Evolutionary conservation across 2,329 filamentous ascomycete species (phyloP).

Genomic region (Aspergillus pseudoviridinutans): DNA sequence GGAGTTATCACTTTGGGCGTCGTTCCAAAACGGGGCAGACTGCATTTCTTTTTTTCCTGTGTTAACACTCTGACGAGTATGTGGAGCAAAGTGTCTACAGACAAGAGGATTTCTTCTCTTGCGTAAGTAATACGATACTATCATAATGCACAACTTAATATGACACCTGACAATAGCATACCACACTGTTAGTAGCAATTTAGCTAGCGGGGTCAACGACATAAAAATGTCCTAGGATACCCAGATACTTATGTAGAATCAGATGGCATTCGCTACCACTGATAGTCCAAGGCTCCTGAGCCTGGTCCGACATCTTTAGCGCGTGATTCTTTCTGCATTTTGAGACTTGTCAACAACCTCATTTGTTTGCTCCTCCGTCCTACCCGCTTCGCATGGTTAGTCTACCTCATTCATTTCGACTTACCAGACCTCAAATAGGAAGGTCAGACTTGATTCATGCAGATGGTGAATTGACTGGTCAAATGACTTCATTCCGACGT

Average conservation of each 20-base stretch:
- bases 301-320: not conserved
- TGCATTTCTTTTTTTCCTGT: not conserved
- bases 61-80: not conserved
- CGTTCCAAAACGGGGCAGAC: not conserved
- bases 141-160: too few relatives aligned
- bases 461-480: not conserved
- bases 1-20: not conserved
- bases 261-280: not conserved
- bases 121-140: too few relatives aligned
- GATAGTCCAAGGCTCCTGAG: not conserved
- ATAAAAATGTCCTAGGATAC: not conserved
- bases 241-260: not conserved
- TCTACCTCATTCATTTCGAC: not conserved
- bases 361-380: not conserved
- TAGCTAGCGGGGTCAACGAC: too few relatives aligned
- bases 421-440: not conserved
- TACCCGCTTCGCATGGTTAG: not conserved
- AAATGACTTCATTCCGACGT: not conserved
- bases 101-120: too few relatives aligned
- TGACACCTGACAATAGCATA: too few relatives aligned
- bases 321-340: not conserved
- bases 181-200: too few relatives aligned
- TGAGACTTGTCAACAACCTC: too few relatives aligned
- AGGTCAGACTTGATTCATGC: not conserved
- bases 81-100: too few relatives aligned